Conservation (phyloP, 2,329 filamentous ascomycete genomes). For the Pleomassaria siparia region DNA sequence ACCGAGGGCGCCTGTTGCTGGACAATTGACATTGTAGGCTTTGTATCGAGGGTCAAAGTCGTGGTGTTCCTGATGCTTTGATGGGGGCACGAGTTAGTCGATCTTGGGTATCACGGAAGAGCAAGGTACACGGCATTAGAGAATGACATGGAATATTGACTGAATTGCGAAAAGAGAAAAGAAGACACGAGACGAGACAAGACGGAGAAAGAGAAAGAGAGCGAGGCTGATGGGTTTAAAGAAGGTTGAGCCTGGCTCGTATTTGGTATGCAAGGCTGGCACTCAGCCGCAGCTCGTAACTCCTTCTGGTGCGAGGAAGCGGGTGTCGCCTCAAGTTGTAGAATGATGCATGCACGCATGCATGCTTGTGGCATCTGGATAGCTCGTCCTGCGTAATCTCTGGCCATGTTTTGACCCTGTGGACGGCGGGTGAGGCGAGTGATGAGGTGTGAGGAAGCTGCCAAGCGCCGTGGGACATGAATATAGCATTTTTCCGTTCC, state of each 20-base stretch:
- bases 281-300: constrained; percentile 27
- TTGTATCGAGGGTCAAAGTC: not conserved
- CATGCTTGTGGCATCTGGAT: not conserved
- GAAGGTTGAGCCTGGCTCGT: constrained; percentile 14
- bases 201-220: not conserved
- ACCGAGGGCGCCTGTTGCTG: constrained; percentile 17
- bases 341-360: not conserved
- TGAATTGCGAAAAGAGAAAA: constrained; percentile 1
- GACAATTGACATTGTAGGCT: constrained; percentile 7
- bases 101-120: not conserved
- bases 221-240: constrained; percentile 7
- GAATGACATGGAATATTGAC: not conserved
- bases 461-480: not conserved
- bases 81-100: not conserved
- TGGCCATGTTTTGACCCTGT: not conserved
- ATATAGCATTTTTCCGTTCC: not conserved
- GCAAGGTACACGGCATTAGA: not conserved
- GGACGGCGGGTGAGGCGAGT: not conserved
- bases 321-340: constrained; percentile 2
- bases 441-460: not conserved
- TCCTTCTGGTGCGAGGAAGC: constrained; percentile 17
- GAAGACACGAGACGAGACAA: not conserved
- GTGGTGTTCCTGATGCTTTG: not conserved
- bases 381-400: not conserved
- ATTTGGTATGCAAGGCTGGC: constrained; percentile 13